A percentile compares a stretch with the other conserved stretches of the same genome.
Evolutionary conservation across 73 alveolate genomes (phyloP).

Genomic region (Paramecium bursaria): DNA sequence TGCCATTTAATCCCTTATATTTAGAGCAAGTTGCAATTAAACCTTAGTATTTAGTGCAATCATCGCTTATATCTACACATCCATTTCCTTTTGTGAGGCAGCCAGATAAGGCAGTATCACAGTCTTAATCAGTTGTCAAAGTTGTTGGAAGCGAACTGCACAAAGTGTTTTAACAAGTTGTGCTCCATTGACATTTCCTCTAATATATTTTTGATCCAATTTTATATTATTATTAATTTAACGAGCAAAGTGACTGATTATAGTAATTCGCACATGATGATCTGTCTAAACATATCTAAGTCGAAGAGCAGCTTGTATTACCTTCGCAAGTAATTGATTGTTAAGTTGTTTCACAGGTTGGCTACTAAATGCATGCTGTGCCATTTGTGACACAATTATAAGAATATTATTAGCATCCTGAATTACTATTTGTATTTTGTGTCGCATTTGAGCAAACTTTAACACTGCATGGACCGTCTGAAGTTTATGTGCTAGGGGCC

Average conservation of each 20-base stretch:
- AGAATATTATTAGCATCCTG: background rate
- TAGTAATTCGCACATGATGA: no score
- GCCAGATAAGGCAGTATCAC: background rate
- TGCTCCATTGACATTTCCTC: no score
- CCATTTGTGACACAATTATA: conserved; percentile 44
- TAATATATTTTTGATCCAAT: no score
- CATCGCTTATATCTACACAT: conserved; percentile 15
- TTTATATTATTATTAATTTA: no score
- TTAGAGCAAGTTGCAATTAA: conserved; percentile 12
- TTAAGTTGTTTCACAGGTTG: no score
- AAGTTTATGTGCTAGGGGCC: no score
- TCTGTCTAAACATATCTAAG: no score
- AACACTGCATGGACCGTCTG: background rate
- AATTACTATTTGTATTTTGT: background rate
- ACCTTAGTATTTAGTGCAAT: conserved; percentile 19
- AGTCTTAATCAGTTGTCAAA: conserved; percentile 12
- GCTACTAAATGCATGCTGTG: background rate
- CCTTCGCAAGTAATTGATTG: no score
- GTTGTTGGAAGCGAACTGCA: no score
- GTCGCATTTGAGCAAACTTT: conserved; percentile 33
- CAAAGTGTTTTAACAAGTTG: no score
- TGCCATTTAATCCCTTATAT: conserved; percentile 36
- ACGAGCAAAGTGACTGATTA: no score
- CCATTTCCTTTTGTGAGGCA: conserved; percentile 51
- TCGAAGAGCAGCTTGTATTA: no score